Evolutionary conservation across 805 yeast species (phyloP).

Genomic region (Hanseniaspora occidentalis): DNA sequence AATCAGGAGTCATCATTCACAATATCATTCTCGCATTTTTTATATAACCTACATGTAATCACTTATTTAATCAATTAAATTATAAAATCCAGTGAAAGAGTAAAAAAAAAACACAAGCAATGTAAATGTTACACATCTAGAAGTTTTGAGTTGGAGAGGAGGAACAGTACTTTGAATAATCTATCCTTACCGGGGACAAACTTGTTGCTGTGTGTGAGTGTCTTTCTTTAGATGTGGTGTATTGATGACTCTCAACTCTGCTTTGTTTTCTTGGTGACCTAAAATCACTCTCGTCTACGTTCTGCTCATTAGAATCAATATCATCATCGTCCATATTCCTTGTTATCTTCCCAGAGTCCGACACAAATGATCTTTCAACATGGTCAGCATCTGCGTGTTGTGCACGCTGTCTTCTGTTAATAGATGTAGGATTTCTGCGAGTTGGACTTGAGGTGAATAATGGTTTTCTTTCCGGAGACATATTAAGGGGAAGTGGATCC

Average conservation of each 20-base stretch:
- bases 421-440: too few relatives aligned
- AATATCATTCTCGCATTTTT: too few relatives aligned
- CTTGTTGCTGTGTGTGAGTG: conserved; percentile 6
- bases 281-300: not conserved
- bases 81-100: too few relatives aligned
- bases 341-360: too few relatives aligned
- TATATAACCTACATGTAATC: too few relatives aligned
- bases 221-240: not conserved
- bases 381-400: too few relatives aligned
- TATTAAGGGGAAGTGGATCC: conserved; percentile 22
- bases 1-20: too few relatives aligned
- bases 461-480: conserved; percentile 16
- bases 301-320: not conserved
- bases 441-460: conserved; percentile 24
- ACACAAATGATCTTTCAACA: too few relatives aligned
- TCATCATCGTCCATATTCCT: not conserved
- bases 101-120: not conserved
- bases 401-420: too few relatives aligned
- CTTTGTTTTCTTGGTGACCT: not conserved
- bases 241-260: too few relatives aligned
- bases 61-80: too few relatives aligned
- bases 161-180: conserved; percentile 18
- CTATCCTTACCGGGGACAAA: conserved; percentile 22
- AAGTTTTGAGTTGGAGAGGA: not conserved
- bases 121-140: not conserved